Conservation (phyloP, 2,329 filamentous ascomycete genomes). For the Truncatella angustata region DNA sequence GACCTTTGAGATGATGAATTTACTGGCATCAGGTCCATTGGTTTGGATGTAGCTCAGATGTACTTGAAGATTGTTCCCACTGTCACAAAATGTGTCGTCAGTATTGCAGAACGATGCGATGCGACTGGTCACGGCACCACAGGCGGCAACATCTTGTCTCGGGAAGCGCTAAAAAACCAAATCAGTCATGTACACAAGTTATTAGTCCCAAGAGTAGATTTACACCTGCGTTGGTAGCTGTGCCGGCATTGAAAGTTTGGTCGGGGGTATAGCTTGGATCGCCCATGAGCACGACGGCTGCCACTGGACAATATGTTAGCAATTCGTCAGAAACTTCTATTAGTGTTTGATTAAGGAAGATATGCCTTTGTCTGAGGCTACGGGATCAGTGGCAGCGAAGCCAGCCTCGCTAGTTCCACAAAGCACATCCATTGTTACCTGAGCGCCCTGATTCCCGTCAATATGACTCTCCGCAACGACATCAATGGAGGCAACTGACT, state of each 20-base stretch:
- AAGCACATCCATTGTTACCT: conserved; percentile 28
- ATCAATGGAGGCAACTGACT: conserved; percentile 15
- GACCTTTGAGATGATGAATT: conserved; percentile 14
- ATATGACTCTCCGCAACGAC: conserved; percentile 7
- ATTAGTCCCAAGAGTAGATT: neutral
- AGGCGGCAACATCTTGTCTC: conserved; percentile 13
- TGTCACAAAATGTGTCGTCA: conserved; percentile 18
- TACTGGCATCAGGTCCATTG: conserved; percentile 13
- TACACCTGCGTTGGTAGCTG: conserved; percentile 25
- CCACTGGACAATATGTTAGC: conserved; percentile 16
- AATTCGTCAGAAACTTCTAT: neutral
- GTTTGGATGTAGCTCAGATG: conserved; percentile 17
- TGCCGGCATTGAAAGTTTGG: conserved; percentile 29
- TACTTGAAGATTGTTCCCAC: conserved; percentile 15
- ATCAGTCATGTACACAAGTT: too few species aligned
- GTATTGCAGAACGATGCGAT: conserved; percentile 19
- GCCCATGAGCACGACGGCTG: conserved; percentile 33
- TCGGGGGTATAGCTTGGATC: conserved; percentile 30
- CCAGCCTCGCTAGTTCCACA: conserved; percentile 20
- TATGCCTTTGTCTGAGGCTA: conserved; percentile 17
- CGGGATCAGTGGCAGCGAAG: conserved; percentile 15
- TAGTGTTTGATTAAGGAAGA: neutral
- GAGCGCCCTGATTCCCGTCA: conserved; percentile 20
- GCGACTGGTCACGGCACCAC: conserved; percentile 12
- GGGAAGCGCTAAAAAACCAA: conserved; percentile 12